These are phyloP conservation scores for Cyclotella cryptica DNA, from an alignment of 108 stramenopile genomes.

Conservation along the genomic window DNA sequence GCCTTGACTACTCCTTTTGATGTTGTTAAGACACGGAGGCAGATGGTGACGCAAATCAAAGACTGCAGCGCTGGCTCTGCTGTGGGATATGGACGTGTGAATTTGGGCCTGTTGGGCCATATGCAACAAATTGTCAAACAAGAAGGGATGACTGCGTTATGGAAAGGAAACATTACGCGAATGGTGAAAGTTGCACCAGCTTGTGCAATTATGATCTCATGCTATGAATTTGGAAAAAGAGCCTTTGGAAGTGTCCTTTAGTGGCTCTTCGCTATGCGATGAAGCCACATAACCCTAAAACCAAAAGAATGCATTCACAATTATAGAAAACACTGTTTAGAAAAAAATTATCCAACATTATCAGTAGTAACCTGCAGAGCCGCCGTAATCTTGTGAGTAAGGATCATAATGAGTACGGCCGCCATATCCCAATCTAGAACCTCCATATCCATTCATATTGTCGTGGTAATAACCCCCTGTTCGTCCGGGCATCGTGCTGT, in stretches of 20 bases:
- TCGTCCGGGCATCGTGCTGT: neutral
- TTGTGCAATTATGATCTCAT: slow-evolving; percentile 90
- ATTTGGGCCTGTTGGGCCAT: slow-evolving; percentile 31
- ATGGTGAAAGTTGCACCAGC: slow-evolving; percentile 93
- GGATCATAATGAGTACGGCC: slow-evolving; percentile 26
- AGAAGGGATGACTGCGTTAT: slow-evolving; percentile 73
- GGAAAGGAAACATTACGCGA: slow-evolving; percentile 85
- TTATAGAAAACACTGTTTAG: neutral
- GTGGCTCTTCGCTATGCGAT: neutral
- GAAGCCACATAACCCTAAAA: neutral
- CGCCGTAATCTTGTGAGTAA: slow-evolving; percentile 7
- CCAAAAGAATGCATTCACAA: neutral
- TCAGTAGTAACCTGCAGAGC: slow-evolving; percentile 7
- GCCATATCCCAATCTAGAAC: slow-evolving; percentile 28
- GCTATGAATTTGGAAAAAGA: slow-evolving; percentile 92
- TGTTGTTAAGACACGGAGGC: slow-evolving; percentile 93
- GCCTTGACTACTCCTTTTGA: slow-evolving; percentile 94
- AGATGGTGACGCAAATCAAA: slow-evolving; percentile 47
- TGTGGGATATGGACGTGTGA: slow-evolving; percentile 11
- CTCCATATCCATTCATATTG: neutral
- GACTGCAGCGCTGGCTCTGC: neutral
- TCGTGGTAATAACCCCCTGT: slow-evolving; percentile 6
- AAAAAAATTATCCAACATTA: neutral
- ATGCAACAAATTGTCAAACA: slow-evolving; percentile 55
- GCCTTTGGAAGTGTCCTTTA: slow-evolving; percentile 43